Evolutionary conservation across 257 asterid genomes (phyloP), one percentile per base, ranked within the genome.

Genomic region (Salvia miltiorrhiza): DNA sequence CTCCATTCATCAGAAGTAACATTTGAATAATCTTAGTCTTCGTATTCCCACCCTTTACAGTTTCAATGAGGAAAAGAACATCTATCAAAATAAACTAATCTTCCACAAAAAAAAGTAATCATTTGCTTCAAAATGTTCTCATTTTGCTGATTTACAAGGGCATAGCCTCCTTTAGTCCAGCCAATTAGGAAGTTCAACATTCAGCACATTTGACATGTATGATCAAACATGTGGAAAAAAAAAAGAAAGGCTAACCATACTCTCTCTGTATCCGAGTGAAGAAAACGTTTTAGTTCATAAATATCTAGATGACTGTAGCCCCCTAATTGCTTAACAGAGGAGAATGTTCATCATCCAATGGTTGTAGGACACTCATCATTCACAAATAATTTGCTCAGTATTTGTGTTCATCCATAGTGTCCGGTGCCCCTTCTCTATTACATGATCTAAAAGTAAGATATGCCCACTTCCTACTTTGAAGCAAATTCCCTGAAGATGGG

Each of bases 241-340:
- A 44, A 19, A 53, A 17, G 35, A n/a, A 54, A n/a, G 3, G 23
- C 20, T n/a, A 13, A 6, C 62, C 8, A 16, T 40, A 28, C 43
- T 63, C 41, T 60, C 39, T n/a, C 10, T 17, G 26, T 56, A 9
- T 17, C 23, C 13, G 17, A 65, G 65, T 39, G 20, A 64, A 73
- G 44, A n/a, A 72, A 72, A 47, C 4, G 26, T 52, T 45, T 58
- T 23, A 26, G n/a, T 47, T 39, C 28, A 64, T 50, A 41, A 53
- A 77, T 80, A 58, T 82, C 0, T 17, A 86, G 84, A 69, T 47
- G 79, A 78, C 21, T 78, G 90, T 82, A 82, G 86, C 87, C 87
- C 79, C 7, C 78, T 63, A 19, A 72, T 76, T 78, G 71, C 82
- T 85, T 55, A 14, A 75, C 71, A 28, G 77, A 67, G 82, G 80